Evolutionary conservation across 495 filamentous ascomycete species (phyloP).

Genomic region (Talaromyces trachyspermus): DNA sequence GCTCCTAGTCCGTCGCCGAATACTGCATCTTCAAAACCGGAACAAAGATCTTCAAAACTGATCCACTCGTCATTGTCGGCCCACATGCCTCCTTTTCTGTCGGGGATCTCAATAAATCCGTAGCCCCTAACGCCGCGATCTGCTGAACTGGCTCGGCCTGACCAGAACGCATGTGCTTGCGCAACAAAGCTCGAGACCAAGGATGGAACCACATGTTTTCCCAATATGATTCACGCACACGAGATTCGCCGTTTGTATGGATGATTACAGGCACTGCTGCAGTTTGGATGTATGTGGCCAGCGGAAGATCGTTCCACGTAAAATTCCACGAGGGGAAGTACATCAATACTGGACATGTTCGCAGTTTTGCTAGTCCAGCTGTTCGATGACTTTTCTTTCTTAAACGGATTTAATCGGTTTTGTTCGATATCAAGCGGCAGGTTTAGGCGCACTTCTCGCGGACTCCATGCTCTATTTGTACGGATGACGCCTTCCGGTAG

Average conservation of each 20-base stretch:
- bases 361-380: constrained; percentile 27
- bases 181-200: constrained; percentile 44
- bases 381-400: constrained; percentile 24
- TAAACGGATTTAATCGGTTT: constrained; percentile 31
- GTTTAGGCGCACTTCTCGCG: constrained; percentile 34
- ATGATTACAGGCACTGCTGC: constrained; percentile 41
- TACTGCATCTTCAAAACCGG: constrained; percentile 39
- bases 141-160: constrained; percentile 35
- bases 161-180: constrained; percentile 40
- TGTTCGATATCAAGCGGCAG: constrained; percentile 35
- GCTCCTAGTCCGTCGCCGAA: constrained; percentile 39
- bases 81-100: constrained; percentile 54
- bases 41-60: constrained; percentile 46
- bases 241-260: constrained; percentile 42
- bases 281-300: constrained; percentile 48
- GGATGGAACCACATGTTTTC: constrained; percentile 50
- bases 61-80: constrained; percentile 48
- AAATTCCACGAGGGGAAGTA: constrained; percentile 27
- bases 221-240: constrained; percentile 43
- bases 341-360: constrained; percentile 36
- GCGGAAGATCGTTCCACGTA: constrained; percentile 42
- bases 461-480: constrained; percentile 34
- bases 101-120: constrained; percentile 47
- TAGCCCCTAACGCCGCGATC: constrained; percentile 39
- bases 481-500: constrained; percentile 28